phyloP scores from a whole-genome alignment of 371 early-diverging fungal genomes.

The Apophysomyces elegans region DNA sequence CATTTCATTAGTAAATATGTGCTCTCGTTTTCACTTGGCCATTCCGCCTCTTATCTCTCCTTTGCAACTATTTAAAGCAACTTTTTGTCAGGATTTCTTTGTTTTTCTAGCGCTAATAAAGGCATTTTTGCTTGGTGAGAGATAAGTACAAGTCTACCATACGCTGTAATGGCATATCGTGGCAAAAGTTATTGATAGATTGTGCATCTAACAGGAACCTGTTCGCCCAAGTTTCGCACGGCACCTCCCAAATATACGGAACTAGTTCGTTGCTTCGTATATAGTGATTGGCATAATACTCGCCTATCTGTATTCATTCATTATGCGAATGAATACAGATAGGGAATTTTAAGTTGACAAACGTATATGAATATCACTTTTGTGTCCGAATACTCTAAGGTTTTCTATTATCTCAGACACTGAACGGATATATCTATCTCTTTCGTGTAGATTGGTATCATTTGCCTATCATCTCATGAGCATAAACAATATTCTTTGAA shows the following conservation, averaged over 20 bases:
- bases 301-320: no score
- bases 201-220: neutral
- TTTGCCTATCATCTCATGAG: no score
- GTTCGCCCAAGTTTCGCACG: neutral
- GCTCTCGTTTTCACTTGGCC: neutral
- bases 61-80: neutral
- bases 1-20: neutral
- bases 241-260: neutral
- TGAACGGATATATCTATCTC: no score
- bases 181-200: neutral
- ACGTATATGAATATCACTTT: no score
- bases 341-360: no score
- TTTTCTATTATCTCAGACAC: no score
- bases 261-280: neutral
- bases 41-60: neutral
- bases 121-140: slow-evolving; percentile 4
- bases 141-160: slow-evolving; percentile 2
- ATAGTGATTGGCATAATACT: neutral
- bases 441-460: no score
- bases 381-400: no score
- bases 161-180: neutral
- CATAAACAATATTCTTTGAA: no score
- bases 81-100: neutral
- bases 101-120: neutral
- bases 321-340: no score